Percentiles rank a stretch among this genome's conserved stretches.
Evolutionary conservation across 345 rosid genomes (phyloP).

Genomic region (Xanthoceras sorbifolium): DNA sequence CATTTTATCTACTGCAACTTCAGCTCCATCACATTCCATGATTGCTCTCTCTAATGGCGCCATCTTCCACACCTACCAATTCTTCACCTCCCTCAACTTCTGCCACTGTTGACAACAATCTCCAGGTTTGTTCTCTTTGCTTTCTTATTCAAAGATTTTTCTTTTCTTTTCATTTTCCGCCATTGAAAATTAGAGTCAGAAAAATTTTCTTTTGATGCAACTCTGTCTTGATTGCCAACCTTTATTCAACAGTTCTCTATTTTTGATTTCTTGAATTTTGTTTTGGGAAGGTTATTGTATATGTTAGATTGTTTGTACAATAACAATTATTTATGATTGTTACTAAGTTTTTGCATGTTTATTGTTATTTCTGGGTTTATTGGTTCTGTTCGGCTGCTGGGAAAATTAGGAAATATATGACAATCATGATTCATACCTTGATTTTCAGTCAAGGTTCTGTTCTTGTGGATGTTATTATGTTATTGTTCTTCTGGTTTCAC

Average conservation of each 20-base stretch:
- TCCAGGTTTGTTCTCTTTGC: constrained; percentile 42
- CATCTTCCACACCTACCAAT: constrained; percentile 34
- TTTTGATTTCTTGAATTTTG: neutral
- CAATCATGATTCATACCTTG: neutral
- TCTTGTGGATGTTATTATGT: neutral
- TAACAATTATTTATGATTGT: too few species aligned
- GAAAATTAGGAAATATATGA: neutral
- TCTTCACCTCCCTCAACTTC: constrained; percentile 30
- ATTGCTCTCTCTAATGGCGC: constrained; percentile 30
- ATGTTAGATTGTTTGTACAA: neutral
- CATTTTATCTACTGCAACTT: neutral
- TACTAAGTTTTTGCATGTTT: too few species aligned
- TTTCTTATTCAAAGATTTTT: neutral
- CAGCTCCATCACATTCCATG: neutral
- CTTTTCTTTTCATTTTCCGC: neutral
- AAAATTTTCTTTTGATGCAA: neutral
- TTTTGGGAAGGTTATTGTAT: neutral
- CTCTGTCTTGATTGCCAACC: neutral
- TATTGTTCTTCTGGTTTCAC: neutral
- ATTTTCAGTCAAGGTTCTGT: neutral
- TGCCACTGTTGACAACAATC: constrained; percentile 44
- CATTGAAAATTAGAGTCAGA: neutral
- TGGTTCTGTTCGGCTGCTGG: neutral
- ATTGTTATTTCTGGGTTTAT: too few species aligned
- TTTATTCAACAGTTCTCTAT: neutral